Evolutionary conservation across 129 eudicot genomes (phyloP), one percentile per base, ranked within the genome.

Genomic region (Erigeron canadensis): DNA sequence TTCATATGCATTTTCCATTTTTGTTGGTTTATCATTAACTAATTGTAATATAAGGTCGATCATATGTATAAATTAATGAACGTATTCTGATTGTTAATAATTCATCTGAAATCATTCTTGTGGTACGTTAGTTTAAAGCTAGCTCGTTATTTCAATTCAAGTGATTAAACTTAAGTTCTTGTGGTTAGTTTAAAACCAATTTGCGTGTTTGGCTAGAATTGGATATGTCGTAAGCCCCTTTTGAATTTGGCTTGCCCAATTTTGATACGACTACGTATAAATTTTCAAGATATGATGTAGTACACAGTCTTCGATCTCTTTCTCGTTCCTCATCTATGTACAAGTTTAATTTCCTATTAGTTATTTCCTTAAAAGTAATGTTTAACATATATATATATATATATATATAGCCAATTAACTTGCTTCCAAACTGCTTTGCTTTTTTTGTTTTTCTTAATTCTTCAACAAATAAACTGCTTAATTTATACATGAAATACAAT

Each of bases 1-100:
- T 8, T 39, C 22, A 37, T 63, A 59, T 59, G 2, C 40, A 13
- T 10, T 50, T 50, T 5, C 6, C 16, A 17, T 11, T 50, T 50
- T 50, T 50, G 15, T 50, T 9, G 53, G 15, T 46, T 48, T 48
- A 9, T 16, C n/a, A 50, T 6, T 50, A 50, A 11, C 44, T 60
- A 47, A n/a, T 44, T 72, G 60, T 70, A 41, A 39, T 44, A 62
- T 13, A 28, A n/a, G n/a, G n/a, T n/a, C n/a, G n/a, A n/a, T 60
- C 34, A 23, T 59, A 5, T 41, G 75, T 42, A 55, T 53, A 42
- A 13, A 1, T 28, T n/a, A n/a, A n/a, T n/a, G n/a, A 28, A 28
- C 34, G 3, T 28, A 28, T 28, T 28, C 34, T 1, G n/a, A n/a
- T 55, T 19, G 0, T 11, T 19, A 3, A 22, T 8, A 10, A 38